Percentiles rank a stretch among this genome's conserved stretches.
Conservation (phyloP, 208 protist species). For the Leishmania turanica region DNA sequence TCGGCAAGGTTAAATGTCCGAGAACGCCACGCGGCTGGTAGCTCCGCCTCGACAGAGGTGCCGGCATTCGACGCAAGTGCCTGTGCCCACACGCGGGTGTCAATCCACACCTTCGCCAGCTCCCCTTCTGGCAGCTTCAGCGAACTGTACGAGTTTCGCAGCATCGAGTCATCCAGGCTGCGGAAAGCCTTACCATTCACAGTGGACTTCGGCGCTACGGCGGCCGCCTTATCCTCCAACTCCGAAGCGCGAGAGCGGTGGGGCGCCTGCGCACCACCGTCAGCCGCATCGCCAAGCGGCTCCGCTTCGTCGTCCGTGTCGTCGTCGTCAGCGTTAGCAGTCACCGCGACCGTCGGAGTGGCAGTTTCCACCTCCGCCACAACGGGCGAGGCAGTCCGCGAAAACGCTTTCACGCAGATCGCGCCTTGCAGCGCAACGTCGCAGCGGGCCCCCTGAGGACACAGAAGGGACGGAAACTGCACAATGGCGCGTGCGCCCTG, state of each 20-base stretch:
- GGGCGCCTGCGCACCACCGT: background rate
- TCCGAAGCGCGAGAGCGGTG: background rate
- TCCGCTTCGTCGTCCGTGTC: slow-evolving; percentile 17
- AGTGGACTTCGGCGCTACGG: background rate
- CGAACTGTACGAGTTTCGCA: slow-evolving; percentile 52
- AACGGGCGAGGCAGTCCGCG: slow-evolving; percentile 37
- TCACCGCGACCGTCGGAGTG: background rate
- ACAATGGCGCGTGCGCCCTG: slow-evolving; percentile 58
- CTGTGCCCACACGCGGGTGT: slow-evolving; percentile 69
- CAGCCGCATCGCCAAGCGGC: background rate
- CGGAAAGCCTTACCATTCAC: background rate
- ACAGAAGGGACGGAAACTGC: slow-evolving; percentile 74
- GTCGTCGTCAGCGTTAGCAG: slow-evolving; percentile 4
- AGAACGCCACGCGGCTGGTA: slow-evolving; percentile 81
- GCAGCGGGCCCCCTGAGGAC: slow-evolving; percentile 65
- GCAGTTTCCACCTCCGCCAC: slow-evolving; percentile 9
- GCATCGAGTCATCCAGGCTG: slow-evolving; percentile 44
- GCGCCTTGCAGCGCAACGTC: slow-evolving; percentile 67
- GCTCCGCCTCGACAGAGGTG: slow-evolving; percentile 66
- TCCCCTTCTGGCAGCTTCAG: slow-evolving; percentile 46
- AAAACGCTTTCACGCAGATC: slow-evolving; percentile 79
- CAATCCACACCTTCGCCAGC: slow-evolving; percentile 77
- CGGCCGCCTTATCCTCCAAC: background rate
- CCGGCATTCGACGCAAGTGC: slow-evolving; percentile 66
- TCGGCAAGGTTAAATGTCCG: slow-evolving; percentile 81